Percentiles rank a stretch among this genome's conserved stretches.
Evolutionary conservation across 805 yeast genomes (phyloP).

Genomic region (Komagataella mondaviorum): DNA sequence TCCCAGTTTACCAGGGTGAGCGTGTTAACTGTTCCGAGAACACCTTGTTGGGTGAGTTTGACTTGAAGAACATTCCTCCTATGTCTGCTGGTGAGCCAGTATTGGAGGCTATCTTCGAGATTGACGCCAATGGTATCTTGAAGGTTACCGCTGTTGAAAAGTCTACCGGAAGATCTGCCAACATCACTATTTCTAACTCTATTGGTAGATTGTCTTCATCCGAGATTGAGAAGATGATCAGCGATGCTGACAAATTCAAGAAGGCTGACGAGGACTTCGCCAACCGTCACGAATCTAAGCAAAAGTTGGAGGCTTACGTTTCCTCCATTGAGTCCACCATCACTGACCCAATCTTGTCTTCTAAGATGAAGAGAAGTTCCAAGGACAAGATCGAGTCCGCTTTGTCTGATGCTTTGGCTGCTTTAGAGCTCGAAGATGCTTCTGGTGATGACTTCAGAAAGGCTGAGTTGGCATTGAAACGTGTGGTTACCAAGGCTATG

Average conservation of each 20-base stretch:
- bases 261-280: slow-evolving; percentile 98
- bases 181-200: slow-evolving; percentile 98
- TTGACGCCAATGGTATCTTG: slow-evolving; percentile 98
- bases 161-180: slow-evolving; percentile 96
- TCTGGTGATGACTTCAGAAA: slow-evolving; percentile 96
- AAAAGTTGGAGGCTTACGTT: slow-evolving; percentile 97
- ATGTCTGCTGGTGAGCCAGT: slow-evolving; percentile 99
- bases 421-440: slow-evolving; percentile 93
- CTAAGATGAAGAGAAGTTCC: slow-evolving; percentile 94
- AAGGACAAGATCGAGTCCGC: slow-evolving; percentile 97
- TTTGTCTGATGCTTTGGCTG: slow-evolving; percentile 95
- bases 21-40: slow-evolving; percentile 97
- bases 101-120: slow-evolving; percentile 96
- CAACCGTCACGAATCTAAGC: slow-evolving; percentile 98
- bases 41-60: slow-evolving; percentile 97
- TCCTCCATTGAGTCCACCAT: slow-evolving; percentile 89
- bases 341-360: slow-evolving; percentile 96
- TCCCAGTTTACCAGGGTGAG: slow-evolving; percentile 99
- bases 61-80: slow-evolving; percentile 96
- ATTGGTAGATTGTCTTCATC: slow-evolving; percentile 95
- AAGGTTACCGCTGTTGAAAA: slow-evolving; percentile 98
- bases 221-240: slow-evolving; percentile 96
- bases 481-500: slow-evolving; percentile 99
- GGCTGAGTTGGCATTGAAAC: slow-evolving; percentile 98
- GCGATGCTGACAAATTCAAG: slow-evolving; percentile 98